These are phyloP conservation scores for Neovahlkampfia damariscottae DNA, from an alignment of 78 protist species.

Conservation along the genomic window DNA sequence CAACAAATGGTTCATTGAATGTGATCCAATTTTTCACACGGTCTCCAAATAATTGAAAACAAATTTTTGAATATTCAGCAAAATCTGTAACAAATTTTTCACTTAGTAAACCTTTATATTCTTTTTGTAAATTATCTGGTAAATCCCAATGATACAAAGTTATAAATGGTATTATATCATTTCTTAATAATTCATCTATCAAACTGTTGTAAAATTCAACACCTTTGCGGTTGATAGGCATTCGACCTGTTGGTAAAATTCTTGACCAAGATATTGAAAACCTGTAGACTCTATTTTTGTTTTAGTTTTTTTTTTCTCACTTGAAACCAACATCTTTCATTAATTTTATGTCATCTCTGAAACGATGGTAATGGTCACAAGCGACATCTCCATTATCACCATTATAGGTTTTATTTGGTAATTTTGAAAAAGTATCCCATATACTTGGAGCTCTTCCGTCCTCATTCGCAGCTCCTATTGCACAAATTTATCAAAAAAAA, in stretches of 20 bases:
- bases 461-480: constrained; percentile 2
- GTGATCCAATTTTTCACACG: constrained; percentile 40
- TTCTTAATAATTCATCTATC: constrained; percentile 17
- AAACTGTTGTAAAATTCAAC: constrained; percentile 6
- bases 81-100: constrained; percentile 10
- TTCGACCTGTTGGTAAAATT: constrained; percentile 26
- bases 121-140: constrained; percentile 33
- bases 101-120: background rate
- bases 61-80: constrained; percentile 28
- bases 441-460: background rate
- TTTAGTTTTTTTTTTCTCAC: too few species aligned
- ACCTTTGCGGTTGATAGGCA: constrained; percentile 17
- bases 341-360: constrained; percentile 11
- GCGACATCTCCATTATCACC: constrained; percentile 54
- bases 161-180: constrained; percentile 30
- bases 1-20: constrained; percentile 47
- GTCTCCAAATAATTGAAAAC: constrained; percentile 32
- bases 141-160: constrained; percentile 65
- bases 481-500: too few species aligned
- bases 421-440: background rate
- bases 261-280: constrained; percentile 45
- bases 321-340: constrained; percentile 20
- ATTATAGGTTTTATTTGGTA: background rate
- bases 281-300: constrained; percentile 29
- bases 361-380: constrained; percentile 29